phyloP scores from a whole-genome alignment of 1,284 basidiomycete species.

The Tylopilus sp. region DNA sequence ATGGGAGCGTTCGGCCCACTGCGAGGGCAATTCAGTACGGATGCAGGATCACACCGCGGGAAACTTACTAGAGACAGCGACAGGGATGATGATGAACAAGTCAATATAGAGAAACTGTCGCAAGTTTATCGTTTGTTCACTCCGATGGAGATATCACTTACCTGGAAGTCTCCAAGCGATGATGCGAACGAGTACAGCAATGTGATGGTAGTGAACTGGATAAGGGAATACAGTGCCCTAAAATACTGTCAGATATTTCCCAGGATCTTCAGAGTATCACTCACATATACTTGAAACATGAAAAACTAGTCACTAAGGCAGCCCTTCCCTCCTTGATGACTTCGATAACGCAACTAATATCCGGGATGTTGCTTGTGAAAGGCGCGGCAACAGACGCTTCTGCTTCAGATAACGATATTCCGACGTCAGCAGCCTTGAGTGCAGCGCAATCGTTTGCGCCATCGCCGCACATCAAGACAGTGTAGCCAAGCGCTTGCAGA shows the following conservation, averaged over 20 bases:
- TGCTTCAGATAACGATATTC: constrained; percentile 94
- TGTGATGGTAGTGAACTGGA: constrained; percentile 88
- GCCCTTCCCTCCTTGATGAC: constrained; percentile 96
- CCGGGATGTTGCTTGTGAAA: constrained; percentile 91
- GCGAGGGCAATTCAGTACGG: constrained; percentile 17
- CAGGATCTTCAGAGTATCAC: constrained; percentile 29
- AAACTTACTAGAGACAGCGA: constrained; percentile 89
- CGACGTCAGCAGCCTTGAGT: constrained; percentile 97
- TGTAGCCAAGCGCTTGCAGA: constrained; percentile 90
- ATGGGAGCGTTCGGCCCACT: constrained; percentile 96
- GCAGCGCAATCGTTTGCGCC: constrained; percentile 99
- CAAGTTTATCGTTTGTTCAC: constrained; percentile 8
- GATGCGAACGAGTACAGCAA: constrained; percentile 95
- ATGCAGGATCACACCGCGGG: not conserved
- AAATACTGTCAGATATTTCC: constrained; percentile 9
- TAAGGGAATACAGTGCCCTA: constrained; percentile 88
- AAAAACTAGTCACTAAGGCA: constrained; percentile 95
- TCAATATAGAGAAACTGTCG: constrained; percentile 93
- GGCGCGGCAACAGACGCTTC: constrained; percentile 99
- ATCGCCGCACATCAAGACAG: constrained; percentile 97
- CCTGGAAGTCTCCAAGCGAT: constrained; percentile 95
- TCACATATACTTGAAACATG: constrained; percentile 99
- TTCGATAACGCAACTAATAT: constrained; percentile 95
- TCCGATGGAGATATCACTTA: constrained; percentile 32
- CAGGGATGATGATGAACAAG: constrained; percentile 94